Base-by-base conservation (phyloP, 768 basidiomycete genomes). In the Boletus rubescentipes region DNA sequence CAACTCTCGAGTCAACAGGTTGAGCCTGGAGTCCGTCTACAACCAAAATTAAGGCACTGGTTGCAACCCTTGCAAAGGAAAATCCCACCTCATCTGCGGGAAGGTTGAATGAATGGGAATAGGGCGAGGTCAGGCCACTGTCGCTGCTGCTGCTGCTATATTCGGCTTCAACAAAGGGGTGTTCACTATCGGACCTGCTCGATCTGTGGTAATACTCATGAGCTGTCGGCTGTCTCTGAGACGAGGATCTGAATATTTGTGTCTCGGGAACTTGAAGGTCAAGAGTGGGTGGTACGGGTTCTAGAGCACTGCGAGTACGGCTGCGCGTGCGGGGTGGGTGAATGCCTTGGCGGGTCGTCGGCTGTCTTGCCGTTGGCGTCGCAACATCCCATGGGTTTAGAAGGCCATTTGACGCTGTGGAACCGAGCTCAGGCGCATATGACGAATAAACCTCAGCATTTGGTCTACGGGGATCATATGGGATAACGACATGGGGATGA, bases 191-290 rank as follows among this genome's bases (percentile, higher is more conserved):
- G 48, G 75, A 77, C 55, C 61, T 69, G 61, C 71, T 77, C 43
- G 72, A 67, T 51, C 74, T 70, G 59, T 80, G 75, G 9, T 68
- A 47, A 58, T 67, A 49, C 57, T 64, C 55, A 54, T 67, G 40
- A 49, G 63, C 52, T 47, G 67, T 57, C 3, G 26, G 26, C 46
- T 65, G 60, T 67, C 67, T 55, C 26, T 71, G 66, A 12, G 82
- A 83, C 7, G 67, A 59, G 16, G 80, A 75, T 48, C 80, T 78
- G 53, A 77, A 72, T 29, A 82, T 54, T 56, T 80, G 77, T 12
- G 83, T 78, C 43, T 86, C 80, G 23, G 83, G 80, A 55, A 31
- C 46, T 45, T 44, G 61, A 26, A 83, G 81, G 7, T 74, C 55
- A 16, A 80, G 65, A 9, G 65, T 61, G 9, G 65, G 53, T 34